Evolutionary conservation across 108 stramenopile genomes (phyloP).

Genomic region (Stephanodiscus triporus): DNA sequence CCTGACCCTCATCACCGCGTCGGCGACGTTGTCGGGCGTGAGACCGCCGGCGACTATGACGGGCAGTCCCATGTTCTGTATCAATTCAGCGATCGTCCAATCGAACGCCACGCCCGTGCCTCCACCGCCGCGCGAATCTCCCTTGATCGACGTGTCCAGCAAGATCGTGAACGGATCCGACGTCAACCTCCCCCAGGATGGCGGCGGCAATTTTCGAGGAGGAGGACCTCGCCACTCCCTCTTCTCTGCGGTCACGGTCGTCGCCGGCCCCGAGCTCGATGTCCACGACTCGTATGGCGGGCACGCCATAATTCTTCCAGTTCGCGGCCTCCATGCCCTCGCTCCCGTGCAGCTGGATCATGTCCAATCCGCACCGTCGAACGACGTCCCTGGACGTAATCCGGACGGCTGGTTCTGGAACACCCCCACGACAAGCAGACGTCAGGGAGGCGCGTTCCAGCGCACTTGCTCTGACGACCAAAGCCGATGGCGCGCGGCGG

Average conservation of each 20-base stretch:
- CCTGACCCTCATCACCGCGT: slow-evolving; percentile 68
- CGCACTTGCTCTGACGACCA: slow-evolving; percentile 56
- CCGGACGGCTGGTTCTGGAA: slow-evolving; percentile 93
- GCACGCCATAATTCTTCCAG: slow-evolving; percentile 73
- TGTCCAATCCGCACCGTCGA: slow-evolving; percentile 86
- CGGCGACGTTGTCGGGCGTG: slow-evolving; percentile 82
- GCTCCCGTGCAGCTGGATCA: slow-evolving; percentile 96
- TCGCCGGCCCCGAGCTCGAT: slow-evolving; percentile 72
- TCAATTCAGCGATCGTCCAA: slow-evolving; percentile 83
- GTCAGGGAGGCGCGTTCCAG: slow-evolving; percentile 64
- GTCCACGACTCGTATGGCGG: slow-evolving; percentile 93
- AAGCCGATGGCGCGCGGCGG: slow-evolving; percentile 43
- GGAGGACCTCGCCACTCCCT: not conserved
- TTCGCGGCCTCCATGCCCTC: slow-evolving; percentile 89
- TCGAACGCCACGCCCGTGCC: slow-evolving; percentile 96
- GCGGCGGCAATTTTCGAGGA: slow-evolving; percentile 20
- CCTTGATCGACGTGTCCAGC: slow-evolving; percentile 94
- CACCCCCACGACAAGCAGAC: slow-evolving; percentile 94
- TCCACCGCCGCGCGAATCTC: slow-evolving; percentile 70
- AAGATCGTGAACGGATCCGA: slow-evolving; percentile 86
- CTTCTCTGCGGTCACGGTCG: slow-evolving; percentile 11
- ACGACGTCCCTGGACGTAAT: slow-evolving; percentile 81
- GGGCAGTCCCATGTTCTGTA: slow-evolving; percentile 88
- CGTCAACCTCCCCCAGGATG: slow-evolving; percentile 62
- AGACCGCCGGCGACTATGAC: slow-evolving; percentile 98